Percentiles rank a stretch among this genome's conserved stretches.
Conservation (phyloP, 257 asterid species). For the Cynanchum wilfordii region DNA sequence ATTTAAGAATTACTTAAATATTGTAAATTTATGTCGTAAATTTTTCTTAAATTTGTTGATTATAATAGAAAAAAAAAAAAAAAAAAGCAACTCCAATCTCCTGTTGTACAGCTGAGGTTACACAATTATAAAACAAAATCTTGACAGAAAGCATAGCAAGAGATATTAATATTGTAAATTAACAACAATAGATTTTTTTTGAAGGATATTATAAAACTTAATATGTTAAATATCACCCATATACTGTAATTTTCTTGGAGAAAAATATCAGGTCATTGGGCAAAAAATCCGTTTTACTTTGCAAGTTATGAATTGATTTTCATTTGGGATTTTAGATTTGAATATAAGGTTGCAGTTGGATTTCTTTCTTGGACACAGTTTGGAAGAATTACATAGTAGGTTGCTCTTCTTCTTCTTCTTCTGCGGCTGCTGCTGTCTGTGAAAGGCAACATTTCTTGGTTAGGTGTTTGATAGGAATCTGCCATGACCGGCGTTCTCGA, state of each 20-base stretch:
- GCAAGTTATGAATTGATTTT: background rate
- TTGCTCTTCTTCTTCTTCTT: conserved; percentile 28
- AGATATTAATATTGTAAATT: too few relatives aligned
- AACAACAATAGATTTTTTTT: too few relatives aligned
- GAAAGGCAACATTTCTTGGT: conserved; percentile 68
- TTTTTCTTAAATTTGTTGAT: too few relatives aligned
- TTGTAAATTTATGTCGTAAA: too few relatives aligned
- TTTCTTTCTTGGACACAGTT: conserved; percentile 13
- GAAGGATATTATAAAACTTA: too few relatives aligned
- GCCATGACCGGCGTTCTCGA: conserved; percentile 46
- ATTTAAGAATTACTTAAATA: background rate
- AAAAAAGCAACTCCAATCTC: too few relatives aligned
- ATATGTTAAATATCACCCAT: background rate
- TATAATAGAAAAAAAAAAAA: too few relatives aligned
- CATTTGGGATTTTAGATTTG: conserved; percentile 1
- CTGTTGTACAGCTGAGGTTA: too few relatives aligned
- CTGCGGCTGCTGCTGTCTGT: conserved; percentile 32
- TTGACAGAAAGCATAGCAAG: too few relatives aligned
- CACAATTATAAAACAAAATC: too few relatives aligned
- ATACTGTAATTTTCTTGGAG: background rate
- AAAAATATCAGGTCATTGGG: too few relatives aligned
- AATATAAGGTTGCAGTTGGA: background rate
- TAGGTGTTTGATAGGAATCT: conserved; percentile 73
- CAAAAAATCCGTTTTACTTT: background rate
- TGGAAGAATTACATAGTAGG: conserved; percentile 49